These are phyloP conservation scores for Carex sylvatica DNA, from an alignment of 202 grass and related monocot species.

Conservation along the genomic window DNA sequence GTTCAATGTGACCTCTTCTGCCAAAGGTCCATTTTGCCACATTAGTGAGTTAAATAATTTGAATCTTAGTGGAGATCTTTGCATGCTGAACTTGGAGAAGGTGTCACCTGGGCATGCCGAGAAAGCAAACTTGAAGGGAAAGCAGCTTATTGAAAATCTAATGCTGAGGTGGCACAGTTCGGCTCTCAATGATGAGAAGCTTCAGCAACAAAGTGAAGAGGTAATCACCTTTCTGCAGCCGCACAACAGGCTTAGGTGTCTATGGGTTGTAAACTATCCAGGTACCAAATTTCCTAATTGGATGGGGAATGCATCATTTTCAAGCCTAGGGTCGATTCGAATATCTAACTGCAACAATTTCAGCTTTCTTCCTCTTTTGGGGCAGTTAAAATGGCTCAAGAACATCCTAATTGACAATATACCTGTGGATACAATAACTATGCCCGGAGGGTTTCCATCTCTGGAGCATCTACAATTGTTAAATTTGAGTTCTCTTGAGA, in stretches of 20 bases:
- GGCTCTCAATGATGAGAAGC: neutral
- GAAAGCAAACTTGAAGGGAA: constrained; percentile 36
- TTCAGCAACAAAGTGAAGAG: neutral
- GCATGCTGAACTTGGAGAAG: constrained; percentile 49
- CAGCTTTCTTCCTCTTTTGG: constrained; percentile 7
- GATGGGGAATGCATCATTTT: constrained; percentile 22
- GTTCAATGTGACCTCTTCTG: constrained; percentile 27
- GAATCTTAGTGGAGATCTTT: constrained; percentile 58
- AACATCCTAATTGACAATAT: constrained; percentile 21
- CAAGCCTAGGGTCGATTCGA: constrained; percentile 19
- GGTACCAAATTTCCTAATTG: constrained; percentile 40
- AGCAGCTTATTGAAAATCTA: constrained; percentile 41
- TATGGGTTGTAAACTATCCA: constrained; percentile 40
- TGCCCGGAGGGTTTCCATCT: constrained; percentile 25
- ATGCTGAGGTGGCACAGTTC: constrained; percentile 39
- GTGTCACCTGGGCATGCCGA: constrained; percentile 1
- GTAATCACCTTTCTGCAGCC: constrained; percentile 34
- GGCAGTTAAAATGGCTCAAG: constrained; percentile 26
- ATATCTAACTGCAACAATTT: constrained; percentile 30
- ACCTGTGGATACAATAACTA: too few relatives aligned
- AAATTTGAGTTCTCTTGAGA: constrained; percentile 29
- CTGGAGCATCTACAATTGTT: constrained; percentile 30
- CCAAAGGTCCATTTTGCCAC: constrained; percentile 27
- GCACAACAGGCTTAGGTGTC: constrained; percentile 21
- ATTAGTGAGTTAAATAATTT: constrained; percentile 40